Evolutionary conservation across 805 yeast species (phyloP).

Genomic region (Isabelozyma rhagii): DNA sequence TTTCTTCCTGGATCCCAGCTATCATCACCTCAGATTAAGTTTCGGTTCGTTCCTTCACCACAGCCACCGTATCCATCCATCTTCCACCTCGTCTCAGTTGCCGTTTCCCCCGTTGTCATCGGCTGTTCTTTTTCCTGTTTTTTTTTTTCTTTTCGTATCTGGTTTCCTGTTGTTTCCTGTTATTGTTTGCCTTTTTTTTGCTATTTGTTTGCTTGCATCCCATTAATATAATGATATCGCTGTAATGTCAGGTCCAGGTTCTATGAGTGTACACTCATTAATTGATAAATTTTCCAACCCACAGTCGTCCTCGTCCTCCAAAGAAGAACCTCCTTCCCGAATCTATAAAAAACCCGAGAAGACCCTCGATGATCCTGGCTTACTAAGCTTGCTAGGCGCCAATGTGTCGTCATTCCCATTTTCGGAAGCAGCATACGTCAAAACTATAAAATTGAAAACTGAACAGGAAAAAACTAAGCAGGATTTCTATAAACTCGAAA

Average conservation of each 20-base stretch:
- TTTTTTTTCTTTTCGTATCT: no score
- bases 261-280: slow-evolving; percentile 42
- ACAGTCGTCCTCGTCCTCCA: not conserved
- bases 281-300: slow-evolving; percentile 23
- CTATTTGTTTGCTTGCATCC: no score
- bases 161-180: no score
- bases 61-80: no score
- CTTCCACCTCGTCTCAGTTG: no score
- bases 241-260: slow-evolving; percentile 11
- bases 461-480: slow-evolving; percentile 85
- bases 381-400: slow-evolving; percentile 48
- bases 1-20: no score
- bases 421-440: slow-evolving; percentile 54
- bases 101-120: no score
- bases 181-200: no score
- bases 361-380: slow-evolving; percentile 9
- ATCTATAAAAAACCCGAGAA: not conserved
- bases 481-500: slow-evolving; percentile 67
- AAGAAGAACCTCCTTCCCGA: not conserved
- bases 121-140: no score
- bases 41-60: no score
- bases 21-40: no score
- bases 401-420: slow-evolving; percentile 51
- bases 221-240: not conserved
- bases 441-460: slow-evolving; percentile 55